Conservation (phyloP, 495 filamentous ascomycete genomes). For the Neurospora discreta region DNA sequence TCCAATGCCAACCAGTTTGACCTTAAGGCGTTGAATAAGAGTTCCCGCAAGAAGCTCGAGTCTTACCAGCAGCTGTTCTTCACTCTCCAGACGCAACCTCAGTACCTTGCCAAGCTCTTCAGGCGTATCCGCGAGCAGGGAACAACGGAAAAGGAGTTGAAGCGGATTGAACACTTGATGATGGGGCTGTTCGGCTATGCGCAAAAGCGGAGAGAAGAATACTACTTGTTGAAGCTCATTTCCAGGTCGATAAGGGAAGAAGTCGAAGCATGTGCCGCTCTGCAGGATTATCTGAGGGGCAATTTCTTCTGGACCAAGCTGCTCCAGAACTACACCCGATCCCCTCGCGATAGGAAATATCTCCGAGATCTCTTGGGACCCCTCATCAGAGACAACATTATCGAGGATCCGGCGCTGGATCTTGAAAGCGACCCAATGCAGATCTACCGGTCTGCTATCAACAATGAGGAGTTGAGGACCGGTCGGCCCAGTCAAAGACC, state of each 20-base stretch:
- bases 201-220: conserved; percentile 92
- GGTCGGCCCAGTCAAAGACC: conserved; percentile 69
- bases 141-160: conserved; percentile 82
- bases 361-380: conserved; percentile 73
- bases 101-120: conserved; percentile 86
- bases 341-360: conserved; percentile 85
- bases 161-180: conserved; percentile 81
- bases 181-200: conserved; percentile 97
- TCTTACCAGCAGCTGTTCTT: conserved; percentile 98
- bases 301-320: conserved; percentile 91
- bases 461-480: conserved; percentile 91
- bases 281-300: conserved; percentile 79
- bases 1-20: conserved; percentile 88
- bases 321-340: conserved; percentile 77
- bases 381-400: conserved; percentile 74
- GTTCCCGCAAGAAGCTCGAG: conserved; percentile 84
- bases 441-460: conserved; percentile 89
- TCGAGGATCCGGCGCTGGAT: conserved; percentile 82
- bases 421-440: conserved; percentile 96
- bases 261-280: conserved; percentile 56
- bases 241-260: conserved; percentile 75
- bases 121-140: conserved; percentile 71
- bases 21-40: conserved; percentile 94
- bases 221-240: conserved; percentile 88
- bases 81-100: conserved; percentile 90